phyloP scores from a whole-genome alignment of 2,329 filamentous ascomycete genomes.

The Trichophyton rubrum region DNA sequence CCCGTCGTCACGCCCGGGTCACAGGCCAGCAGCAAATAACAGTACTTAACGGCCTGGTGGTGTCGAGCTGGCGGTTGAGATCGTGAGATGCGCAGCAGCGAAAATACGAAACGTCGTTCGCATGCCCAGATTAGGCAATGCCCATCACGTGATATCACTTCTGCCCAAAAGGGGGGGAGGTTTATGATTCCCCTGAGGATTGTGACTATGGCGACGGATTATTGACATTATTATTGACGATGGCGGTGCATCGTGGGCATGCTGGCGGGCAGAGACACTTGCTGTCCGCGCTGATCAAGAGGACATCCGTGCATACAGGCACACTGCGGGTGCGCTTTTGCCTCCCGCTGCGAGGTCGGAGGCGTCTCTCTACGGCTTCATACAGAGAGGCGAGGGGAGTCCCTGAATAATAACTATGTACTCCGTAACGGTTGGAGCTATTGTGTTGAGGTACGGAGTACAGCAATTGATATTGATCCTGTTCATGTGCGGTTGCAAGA shows the following conservation, averaged over 20 bases:
- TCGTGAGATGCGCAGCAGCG: background rate
- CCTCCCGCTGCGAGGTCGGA: background rate
- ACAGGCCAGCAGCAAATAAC: background rate
- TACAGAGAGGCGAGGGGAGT: background rate
- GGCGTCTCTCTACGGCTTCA: background rate
- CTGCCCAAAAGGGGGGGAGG: background rate
- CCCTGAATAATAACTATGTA: background rate
- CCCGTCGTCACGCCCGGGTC: background rate
- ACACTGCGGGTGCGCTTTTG: background rate
- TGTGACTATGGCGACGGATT: background rate
- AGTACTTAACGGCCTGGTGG: background rate
- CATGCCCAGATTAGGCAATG: background rate
- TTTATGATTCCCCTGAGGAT: background rate
- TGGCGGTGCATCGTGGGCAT: too few species aligned
- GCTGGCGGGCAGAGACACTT: too few species aligned
- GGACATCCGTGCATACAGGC: background rate
- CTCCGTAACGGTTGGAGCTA: too few species aligned
- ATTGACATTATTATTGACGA: too few species aligned
- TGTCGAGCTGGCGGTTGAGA: background rate
- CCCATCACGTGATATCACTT: background rate
- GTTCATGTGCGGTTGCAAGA: background rate
- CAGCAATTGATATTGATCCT: background rate
- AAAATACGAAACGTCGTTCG: background rate
- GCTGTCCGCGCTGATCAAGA: background rate
- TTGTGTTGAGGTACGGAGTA: too few species aligned